Conservation (phyloP, 257 asterid genomes). For the Catharanthus roseus region DNA sequence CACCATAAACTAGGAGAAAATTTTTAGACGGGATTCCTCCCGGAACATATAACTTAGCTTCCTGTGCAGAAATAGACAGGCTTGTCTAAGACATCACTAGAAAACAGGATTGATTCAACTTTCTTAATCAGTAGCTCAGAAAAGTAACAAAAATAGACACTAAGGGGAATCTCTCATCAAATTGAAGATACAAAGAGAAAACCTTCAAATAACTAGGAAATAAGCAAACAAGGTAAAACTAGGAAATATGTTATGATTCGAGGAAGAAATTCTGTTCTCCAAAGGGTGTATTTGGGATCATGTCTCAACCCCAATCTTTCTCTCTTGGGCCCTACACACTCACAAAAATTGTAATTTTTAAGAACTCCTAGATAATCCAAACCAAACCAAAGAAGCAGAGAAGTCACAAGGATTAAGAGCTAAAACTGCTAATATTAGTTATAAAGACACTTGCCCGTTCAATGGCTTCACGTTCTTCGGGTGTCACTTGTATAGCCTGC, state of each 20-base stretch:
- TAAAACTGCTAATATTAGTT: not conserved
- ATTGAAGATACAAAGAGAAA: not conserved
- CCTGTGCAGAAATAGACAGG: not conserved
- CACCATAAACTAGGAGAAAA: not conserved
- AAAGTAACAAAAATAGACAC: not conserved
- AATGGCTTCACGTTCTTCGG: constrained; percentile 70
- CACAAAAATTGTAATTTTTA: no score
- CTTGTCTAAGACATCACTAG: not conserved
- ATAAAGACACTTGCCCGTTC: constrained; percentile 52
- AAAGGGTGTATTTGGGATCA: no score
- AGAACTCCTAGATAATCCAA: no score
- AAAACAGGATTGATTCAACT: not conserved
- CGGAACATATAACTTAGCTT: not conserved
- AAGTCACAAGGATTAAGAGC: no score
- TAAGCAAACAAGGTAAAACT: not conserved
- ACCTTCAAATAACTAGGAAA: not conserved
- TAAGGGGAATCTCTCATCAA: not conserved
- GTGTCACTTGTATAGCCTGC: constrained; percentile 57
- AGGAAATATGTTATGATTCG: not conserved
- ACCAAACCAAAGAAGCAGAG: no score
- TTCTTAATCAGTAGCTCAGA: not conserved
- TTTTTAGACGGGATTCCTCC: no score
- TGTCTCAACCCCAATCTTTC: no score
- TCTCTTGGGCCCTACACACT: no score
- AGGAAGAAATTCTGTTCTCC: not conserved